These are phyloP conservation scores for Harrya chromipes DNA, from an alignment of 768 basidiomycete genomes.

Conservation along the genomic window DNA sequence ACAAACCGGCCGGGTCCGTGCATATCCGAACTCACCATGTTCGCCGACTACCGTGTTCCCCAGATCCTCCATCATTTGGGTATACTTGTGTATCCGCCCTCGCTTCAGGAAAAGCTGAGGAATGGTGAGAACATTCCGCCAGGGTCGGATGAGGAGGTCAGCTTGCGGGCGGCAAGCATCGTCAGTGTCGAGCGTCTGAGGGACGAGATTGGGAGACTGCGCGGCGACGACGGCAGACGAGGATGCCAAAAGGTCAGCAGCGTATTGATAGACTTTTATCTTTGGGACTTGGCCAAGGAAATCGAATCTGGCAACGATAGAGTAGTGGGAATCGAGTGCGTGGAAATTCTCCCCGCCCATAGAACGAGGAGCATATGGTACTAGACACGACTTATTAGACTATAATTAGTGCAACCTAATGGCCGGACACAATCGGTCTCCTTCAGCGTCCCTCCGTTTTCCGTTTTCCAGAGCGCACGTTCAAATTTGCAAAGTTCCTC, in stretches of 20 bases:
- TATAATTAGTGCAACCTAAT: conserved; percentile 13
- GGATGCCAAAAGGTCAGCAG: conserved; percentile 47
- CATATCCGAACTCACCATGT: conserved; percentile 83
- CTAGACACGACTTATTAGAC: conserved; percentile 33
- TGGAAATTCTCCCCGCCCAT: conserved; percentile 64
- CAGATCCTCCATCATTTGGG: conserved; percentile 85
- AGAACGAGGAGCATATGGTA: conserved; percentile 87
- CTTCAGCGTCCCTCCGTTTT: neutral
- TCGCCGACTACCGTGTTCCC: conserved; percentile 90
- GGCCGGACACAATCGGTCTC: neutral
- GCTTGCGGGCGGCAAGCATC: conserved; percentile 76
- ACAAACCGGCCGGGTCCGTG: conserved; percentile 51
- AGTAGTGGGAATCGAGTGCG: conserved; percentile 56
- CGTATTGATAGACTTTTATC: conserved; percentile 86
- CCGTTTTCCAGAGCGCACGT: conserved; percentile 2
- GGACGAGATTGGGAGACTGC: conserved; percentile 46
- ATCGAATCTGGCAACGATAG: conserved; percentile 60
- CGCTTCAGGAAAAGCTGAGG: conserved; percentile 51
- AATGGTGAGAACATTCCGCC: conserved; percentile 43
- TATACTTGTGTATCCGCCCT: conserved; percentile 67
- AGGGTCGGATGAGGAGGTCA: conserved; percentile 70
- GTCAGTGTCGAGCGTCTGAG: conserved; percentile 74
- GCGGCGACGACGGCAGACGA: conserved; percentile 26
- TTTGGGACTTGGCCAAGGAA: conserved; percentile 85
- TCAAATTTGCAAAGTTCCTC: conserved; percentile 23